A percentile compares a stretch with the other conserved stretches of the same genome.
Conservation (phyloP, 176 grass and related monocot genomes). For the Dendrocalamus sinicus region DNA sequence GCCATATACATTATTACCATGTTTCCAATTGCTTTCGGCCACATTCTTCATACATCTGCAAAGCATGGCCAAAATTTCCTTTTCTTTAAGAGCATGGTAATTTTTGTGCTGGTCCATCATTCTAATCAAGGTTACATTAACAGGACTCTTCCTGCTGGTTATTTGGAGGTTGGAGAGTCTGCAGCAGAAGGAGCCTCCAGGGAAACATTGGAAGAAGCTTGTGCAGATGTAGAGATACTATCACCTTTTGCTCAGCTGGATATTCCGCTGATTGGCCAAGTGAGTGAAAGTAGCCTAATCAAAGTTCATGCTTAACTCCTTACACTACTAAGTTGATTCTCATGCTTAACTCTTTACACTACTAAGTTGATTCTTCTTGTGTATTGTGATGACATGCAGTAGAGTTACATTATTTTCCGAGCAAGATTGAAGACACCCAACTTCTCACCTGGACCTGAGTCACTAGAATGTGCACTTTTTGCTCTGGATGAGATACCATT, state of each 20-base stretch:
- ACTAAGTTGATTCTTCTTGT: constrained; percentile 58
- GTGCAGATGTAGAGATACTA: constrained; percentile 95
- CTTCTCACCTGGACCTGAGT: constrained; percentile 88
- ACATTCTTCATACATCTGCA: not conserved
- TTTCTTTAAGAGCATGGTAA: constrained; percentile 1
- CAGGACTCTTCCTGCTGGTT: constrained; percentile 99
- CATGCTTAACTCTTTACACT: constrained; percentile 31
- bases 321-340: constrained; percentile 57
- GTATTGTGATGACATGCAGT: constrained; percentile 86
- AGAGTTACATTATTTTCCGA: constrained; percentile 99
- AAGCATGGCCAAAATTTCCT: not conserved
- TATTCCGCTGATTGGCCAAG: constrained; percentile 96
- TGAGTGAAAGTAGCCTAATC: constrained; percentile 56
- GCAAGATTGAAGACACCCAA: constrained; percentile 79
- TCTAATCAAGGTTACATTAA: constrained; percentile 35
- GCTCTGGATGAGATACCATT: constrained; percentile 94
- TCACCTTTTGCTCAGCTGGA: constrained; percentile 98
- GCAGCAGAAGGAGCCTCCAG: constrained; percentile 79
- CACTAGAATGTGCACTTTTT: constrained; percentile 87
- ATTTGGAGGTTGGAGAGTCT: constrained; percentile 94
- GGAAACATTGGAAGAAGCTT: constrained; percentile 99
- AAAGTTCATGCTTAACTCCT: constrained; percentile 5
- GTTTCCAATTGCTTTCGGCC: constrained; percentile 23
- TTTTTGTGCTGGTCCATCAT: not conserved
- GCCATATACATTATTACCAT: not conserved